Base-by-base conservation (phyloP, 345 rosid genomes). In the Chamaenerion angustifolium region DNA sequence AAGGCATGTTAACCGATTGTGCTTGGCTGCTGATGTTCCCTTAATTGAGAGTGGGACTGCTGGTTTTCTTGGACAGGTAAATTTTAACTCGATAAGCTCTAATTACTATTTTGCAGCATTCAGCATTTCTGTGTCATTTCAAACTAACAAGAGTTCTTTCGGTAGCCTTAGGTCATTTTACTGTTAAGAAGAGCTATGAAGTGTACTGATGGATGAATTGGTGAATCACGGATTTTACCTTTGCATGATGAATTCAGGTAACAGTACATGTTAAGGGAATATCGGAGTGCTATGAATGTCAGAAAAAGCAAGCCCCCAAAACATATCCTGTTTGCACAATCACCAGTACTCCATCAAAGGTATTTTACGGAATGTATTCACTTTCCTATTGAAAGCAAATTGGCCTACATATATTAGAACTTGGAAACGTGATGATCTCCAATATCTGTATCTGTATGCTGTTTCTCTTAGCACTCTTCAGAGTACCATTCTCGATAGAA, bases 261-360 rank as follows among this genome's bases (percentile, higher is more conserved):
- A 78, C 99, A 4, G 83, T 93, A 48, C 99, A 93, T 62, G 64
- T 79, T 60, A 93, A 93, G 67, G 94, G 96, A 27, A 88, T 71
- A 71, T 78, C 99, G 21, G 99, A 88, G 64, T 93, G 99, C 64
- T 93, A 93, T 45, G 99, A 93, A 46, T 88, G 99, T 66, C 83
- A 85, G 63, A 80, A 96, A 53, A 93, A 88, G 71, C 96, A 95
- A 63, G 75, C 95, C 25, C 95, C 99, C 14, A 93, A 88, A 79
- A 80, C 90, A 4, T 93, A 88, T 70, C 99, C 99, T 60, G 99
- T 93, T 56, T 93, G 99, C 70, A 93, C 96, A 23, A 93, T 93
- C 63, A 93, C 99, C 25, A 93, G 95, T 67, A 93, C 96, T 45
- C 99, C 99, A 25, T 82, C 99, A 51, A 88, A 88, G 96, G 99